Conservation (phyloP, 768 basidiomycete genomes). For the Amanita polypyramis region DNA sequence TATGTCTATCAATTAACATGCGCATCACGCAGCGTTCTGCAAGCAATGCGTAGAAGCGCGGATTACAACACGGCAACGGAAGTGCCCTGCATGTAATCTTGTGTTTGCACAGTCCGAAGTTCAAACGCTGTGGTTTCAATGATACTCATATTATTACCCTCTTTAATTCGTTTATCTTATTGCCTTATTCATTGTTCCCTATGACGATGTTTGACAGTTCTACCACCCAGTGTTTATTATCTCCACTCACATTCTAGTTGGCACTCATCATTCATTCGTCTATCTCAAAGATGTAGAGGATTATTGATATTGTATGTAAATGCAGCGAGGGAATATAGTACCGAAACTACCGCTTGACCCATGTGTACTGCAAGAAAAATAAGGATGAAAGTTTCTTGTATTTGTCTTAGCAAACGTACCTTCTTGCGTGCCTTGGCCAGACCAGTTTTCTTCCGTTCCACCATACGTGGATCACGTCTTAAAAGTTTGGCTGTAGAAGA, state of each 20-base stretch:
- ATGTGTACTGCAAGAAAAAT: slow-evolving; percentile 53
- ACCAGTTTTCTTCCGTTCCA: slow-evolving; percentile 96
- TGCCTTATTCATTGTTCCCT: not conserved
- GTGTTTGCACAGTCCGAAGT: slow-evolving; percentile 81
- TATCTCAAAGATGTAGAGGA: slow-evolving; percentile 8
- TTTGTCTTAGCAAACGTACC: slow-evolving; percentile 37
- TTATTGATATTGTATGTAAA: slow-evolving; percentile 10
- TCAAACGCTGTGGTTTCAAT: slow-evolving; percentile 37
- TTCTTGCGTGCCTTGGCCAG: slow-evolving; percentile 85
- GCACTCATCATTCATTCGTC: not conserved
- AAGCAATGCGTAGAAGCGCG: slow-evolving; percentile 80
- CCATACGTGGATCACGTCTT: slow-evolving; percentile 92
- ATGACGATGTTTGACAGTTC: not conserved
- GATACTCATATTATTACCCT: slow-evolving; percentile 11
- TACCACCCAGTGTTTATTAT: not conserved
- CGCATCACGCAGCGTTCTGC: slow-evolving; percentile 59
- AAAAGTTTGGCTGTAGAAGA: slow-evolving; percentile 61
- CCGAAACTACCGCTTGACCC: slow-evolving; percentile 82
- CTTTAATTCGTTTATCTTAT: slow-evolving; percentile 5
- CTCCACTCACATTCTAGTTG: not conserved
- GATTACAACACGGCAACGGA: slow-evolving; percentile 80
- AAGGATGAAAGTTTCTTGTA: slow-evolving; percentile 5
- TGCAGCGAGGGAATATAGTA: not conserved
- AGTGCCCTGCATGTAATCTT: slow-evolving; percentile 84
- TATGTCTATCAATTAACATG: not conserved